These are phyloP conservation scores for Pontederia paniculata DNA, from an alignment of 176 grass and related monocot species.

Conservation along the genomic window DNA sequence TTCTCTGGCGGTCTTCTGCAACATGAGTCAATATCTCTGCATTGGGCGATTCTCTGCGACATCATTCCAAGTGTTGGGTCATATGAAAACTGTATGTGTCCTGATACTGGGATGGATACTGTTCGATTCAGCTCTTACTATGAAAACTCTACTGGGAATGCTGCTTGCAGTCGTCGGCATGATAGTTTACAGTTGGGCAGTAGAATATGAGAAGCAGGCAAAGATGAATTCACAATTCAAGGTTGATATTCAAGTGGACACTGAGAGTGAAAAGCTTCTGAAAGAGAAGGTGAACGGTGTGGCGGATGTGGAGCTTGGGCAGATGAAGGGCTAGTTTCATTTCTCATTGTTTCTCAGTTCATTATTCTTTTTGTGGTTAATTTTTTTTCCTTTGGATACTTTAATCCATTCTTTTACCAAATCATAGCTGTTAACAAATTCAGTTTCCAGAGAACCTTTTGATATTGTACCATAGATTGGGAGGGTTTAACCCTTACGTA, in stretches of 20 bases:
- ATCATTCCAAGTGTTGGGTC: constrained; percentile 83
- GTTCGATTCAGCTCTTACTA: constrained; percentile 72
- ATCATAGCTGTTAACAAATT: too few species aligned
- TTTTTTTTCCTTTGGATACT: too few species aligned
- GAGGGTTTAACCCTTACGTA: too few species aligned
- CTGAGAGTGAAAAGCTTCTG: constrained; percentile 54
- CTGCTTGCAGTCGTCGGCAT: constrained; percentile 80
- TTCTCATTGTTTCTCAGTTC: constrained; percentile 37
- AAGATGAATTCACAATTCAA: constrained; percentile 21
- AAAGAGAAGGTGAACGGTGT: constrained; percentile 42
- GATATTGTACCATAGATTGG: too few species aligned
- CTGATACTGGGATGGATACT: constrained; percentile 75
- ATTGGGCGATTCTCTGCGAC: constrained; percentile 85
- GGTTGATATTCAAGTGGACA: constrained; percentile 34
- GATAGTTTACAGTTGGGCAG: constrained; percentile 83
- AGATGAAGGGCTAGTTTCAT: constrained; percentile 44
- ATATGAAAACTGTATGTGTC: constrained; percentile 90
- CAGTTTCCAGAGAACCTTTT: too few species aligned
- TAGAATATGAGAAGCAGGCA: constrained; percentile 54
- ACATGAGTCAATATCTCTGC: constrained; percentile 96
- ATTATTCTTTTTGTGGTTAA: constrained; percentile 8
- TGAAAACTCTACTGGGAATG: constrained; percentile 84
- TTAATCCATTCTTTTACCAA: too few species aligned
- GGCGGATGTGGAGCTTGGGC: constrained; percentile 46
- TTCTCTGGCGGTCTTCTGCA: constrained; percentile 80